These are phyloP conservation scores for Apiospora kogelbergensis DNA, from an alignment of 2,329 filamentous ascomycete species.

Conservation along the genomic window DNA sequence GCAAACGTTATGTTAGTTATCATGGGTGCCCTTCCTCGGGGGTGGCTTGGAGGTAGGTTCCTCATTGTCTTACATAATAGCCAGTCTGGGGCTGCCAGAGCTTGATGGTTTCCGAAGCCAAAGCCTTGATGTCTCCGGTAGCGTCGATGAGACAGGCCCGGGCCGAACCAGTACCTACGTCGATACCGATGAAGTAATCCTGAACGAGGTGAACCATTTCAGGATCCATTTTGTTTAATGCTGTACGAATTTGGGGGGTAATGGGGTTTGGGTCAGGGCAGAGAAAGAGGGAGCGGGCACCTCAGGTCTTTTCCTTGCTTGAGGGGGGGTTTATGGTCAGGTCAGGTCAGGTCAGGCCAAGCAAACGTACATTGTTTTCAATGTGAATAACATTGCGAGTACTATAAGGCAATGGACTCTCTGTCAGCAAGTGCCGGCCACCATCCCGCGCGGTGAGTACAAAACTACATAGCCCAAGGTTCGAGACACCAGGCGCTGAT, in stretches of 20 bases:
- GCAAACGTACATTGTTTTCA: constrained; percentile 30
- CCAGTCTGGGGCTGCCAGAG: constrained; percentile 77
- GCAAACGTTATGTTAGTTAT: constrained; percentile 9
- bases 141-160: constrained; percentile 94
- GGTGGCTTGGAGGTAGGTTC: constrained; percentile 4
- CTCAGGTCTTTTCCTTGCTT: neutral
- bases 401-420: constrained; percentile 20
- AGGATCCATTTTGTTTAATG: constrained; percentile 16
- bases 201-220: constrained; percentile 30
- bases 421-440: constrained; percentile 4
- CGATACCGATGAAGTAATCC: constrained; percentile 77
- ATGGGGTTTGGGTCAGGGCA: neutral
- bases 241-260: neutral
- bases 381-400: constrained; percentile 32
- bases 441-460: neutral
- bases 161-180: constrained; percentile 94
- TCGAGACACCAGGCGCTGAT: neutral
- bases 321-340: neutral
- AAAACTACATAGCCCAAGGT: neutral
- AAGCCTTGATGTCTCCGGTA: constrained; percentile 79
- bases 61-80: constrained; percentile 62
- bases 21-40: too few relatives aligned
- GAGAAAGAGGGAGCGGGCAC: neutral
- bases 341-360: too few relatives aligned
- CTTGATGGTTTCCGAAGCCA: constrained; percentile 75